Evolutionary conservation across 2,329 filamentous ascomycete genomes (phyloP).

Genomic region (Emergomyces orientalis): DNA sequence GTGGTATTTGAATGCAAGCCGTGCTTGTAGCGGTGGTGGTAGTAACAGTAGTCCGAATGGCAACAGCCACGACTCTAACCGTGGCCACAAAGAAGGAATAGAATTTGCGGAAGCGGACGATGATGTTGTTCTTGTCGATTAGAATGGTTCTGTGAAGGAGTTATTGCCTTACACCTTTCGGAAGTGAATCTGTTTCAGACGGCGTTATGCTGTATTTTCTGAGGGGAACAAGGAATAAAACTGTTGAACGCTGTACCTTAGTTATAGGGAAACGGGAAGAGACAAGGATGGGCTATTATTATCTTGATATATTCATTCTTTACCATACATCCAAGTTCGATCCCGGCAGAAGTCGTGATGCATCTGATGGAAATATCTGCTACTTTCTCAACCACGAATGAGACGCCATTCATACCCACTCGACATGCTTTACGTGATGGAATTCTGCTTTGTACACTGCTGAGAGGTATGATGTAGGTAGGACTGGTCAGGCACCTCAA

Average conservation of each 20-base stretch:
- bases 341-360: not conserved
- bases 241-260: not conserved
- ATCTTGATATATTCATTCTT: not conserved
- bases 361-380: not conserved
- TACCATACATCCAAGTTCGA: not conserved
- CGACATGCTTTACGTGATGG: not conserved
- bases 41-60: conserved; percentile 14
- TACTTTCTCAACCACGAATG: not conserved
- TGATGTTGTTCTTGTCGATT: conserved; percentile 30
- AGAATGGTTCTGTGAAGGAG: conserved; percentile 4
- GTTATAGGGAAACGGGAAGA: not conserved
- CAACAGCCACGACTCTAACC: conserved; percentile 7
- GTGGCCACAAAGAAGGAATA: conserved; percentile 14
- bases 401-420: not conserved
- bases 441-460: not conserved
- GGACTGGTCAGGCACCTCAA: not conserved
- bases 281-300: not conserved
- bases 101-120: conserved; percentile 28
- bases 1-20: conserved; percentile 30
- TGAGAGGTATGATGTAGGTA: not conserved
- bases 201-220: not conserved
- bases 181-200: not conserved
- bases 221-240: not conserved
- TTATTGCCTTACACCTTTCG: too few species aligned
- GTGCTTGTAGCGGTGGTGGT: conserved; percentile 17